Base-by-base conservation (phyloP, 176 grass and related monocot species). In the Aegilops sharonensis region DNA sequence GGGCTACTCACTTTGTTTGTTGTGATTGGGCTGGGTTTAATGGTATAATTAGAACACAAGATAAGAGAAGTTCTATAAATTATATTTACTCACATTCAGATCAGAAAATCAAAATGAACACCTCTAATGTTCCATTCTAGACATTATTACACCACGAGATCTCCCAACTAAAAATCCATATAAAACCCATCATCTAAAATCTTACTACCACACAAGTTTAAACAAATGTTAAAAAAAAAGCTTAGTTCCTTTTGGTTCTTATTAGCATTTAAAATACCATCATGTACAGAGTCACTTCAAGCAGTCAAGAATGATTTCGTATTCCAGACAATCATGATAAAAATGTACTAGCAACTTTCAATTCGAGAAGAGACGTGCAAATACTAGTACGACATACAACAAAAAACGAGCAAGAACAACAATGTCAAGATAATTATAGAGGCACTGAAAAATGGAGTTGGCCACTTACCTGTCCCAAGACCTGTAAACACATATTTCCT, bases 221-320 rank as follows among this genome's bases (percentile, higher is more conserved):
- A 43, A 65, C 21, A 67, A 30, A 5, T 30, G 47, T n/a, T 43
- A 43, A 43, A 43, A 43, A 43, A 40, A 15, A 15, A 78, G 9
- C 27, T 35, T 52, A 20, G 50, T 52, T 52, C 11, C 20, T 66
- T 66, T n/a, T 21, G 11, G 21, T 21, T 75, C 42, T 54, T 37
- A 43, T 43, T 43, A 54, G 3, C 6, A 25, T 52, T 50, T 11
- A 43, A 24, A 77, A 80, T 42, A 12, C 0, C 11, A 61, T 34
- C 47, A 87, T 72, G 39, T 79, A 27, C 8, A 47, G 70, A 72
- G 56, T 63, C 66, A 66, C 14, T 72, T 83, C 18, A 82, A 66
- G 17, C 30, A 42, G 2, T 43, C 42, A 87, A 2, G 4, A 43
- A 83, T 21, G 50, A 60, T 67, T 54, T 56, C 3, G 6, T n/a